Evolutionary conservation across 495 filamentous ascomycete genomes (phyloP).

Genomic region (Penicillium coffeae): DNA sequence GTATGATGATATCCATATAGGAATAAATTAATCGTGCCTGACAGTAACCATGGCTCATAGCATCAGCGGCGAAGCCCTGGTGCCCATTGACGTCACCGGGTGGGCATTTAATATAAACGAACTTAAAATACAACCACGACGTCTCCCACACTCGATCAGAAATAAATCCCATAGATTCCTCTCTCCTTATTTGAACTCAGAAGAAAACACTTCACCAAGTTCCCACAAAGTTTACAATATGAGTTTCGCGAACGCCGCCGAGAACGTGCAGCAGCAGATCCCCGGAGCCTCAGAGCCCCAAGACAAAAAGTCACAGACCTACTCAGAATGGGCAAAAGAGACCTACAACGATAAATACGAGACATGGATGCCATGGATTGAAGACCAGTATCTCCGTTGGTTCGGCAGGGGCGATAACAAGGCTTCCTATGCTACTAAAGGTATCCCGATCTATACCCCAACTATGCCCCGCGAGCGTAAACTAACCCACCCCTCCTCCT

Average conservation of each 20-base stretch:
- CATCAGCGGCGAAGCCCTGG: not conserved
- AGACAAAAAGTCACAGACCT: constrained; percentile 26
- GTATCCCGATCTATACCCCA: constrained; percentile 31
- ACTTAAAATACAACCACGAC: constrained; percentile 4
- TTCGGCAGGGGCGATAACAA: constrained; percentile 70
- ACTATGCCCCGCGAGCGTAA: too few species aligned
- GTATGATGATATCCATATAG: too few species aligned
- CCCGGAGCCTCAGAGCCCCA: not conserved
- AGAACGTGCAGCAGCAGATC: not conserved
- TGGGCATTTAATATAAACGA: constrained; percentile 8
- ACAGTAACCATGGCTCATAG: too few species aligned
- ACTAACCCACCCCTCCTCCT: too few species aligned
- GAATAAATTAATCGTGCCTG: too few species aligned
- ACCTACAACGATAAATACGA: constrained; percentile 65
- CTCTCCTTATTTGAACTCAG: not conserved
- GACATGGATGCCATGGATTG: constrained; percentile 71
- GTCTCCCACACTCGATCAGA: not conserved
- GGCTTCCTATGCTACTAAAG: constrained; percentile 58
- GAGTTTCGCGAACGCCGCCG: constrained; percentile 3
- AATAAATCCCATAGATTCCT: not conserved
- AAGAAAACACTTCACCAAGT: not conserved
- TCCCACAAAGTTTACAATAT: not conserved
- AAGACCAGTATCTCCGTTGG: constrained; percentile 64
- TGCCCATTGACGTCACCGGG: constrained; percentile 8
- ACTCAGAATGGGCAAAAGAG: constrained; percentile 51